Base-by-base conservation (phyloP, 352 stramenopile species). In the Hyaloperonospora brassicae region DNA sequence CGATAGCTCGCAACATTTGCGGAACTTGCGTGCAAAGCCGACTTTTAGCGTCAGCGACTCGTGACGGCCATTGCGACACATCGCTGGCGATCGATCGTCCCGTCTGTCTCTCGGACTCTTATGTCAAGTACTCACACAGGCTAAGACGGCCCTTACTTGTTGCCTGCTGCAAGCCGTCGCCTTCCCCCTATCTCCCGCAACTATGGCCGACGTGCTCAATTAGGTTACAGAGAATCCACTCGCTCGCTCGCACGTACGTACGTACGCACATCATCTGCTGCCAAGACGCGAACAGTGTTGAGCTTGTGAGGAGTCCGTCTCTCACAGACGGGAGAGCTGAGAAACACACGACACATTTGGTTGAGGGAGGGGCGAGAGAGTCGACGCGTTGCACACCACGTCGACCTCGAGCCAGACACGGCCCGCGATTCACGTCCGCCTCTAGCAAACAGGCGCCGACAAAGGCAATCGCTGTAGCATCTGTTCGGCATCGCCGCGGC, bases 401-500 rank as follows among this genome's bases (percentile, higher is more conserved):
- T 21, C n/a, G n/a, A n/a, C 1, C 2, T 21, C 30, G 21, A 40
- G 40, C 25, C 30, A 22, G 22, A 40, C 30, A 50, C 36, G 17
- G 17, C 21, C n/a, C 14, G 21, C 51, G 12, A n/a, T 42, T 46
- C 42, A 24, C 50, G 22, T n/a, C n/a, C n/a, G 7, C 27, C 27
- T 54, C 40, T 5, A 51, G 47, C 30, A 61, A 61, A 61, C 59
- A 61, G 53, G 48, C 53, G 53, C 53, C 58, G 59, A 57, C 14
- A 47, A 57, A 47, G 43, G 41, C 42, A 62, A 66, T 36, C 52
- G 59, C 27, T 66, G 36, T 27, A 6, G 23, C 52, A 53, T 48
- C 59, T 66, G 47, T 66, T 62, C 62, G 48, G 38, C 47, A 43
- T 40, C 13, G 24, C n/a, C n/a, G n/a, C n/a, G n/a, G n/a, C n/a